Percentiles rank a stretch among this genome's conserved stretches.
These are phyloP conservation scores for Candida taoyuanica DNA, from an alignment of 805 yeast genomes.

Conservation along the genomic window DNA sequence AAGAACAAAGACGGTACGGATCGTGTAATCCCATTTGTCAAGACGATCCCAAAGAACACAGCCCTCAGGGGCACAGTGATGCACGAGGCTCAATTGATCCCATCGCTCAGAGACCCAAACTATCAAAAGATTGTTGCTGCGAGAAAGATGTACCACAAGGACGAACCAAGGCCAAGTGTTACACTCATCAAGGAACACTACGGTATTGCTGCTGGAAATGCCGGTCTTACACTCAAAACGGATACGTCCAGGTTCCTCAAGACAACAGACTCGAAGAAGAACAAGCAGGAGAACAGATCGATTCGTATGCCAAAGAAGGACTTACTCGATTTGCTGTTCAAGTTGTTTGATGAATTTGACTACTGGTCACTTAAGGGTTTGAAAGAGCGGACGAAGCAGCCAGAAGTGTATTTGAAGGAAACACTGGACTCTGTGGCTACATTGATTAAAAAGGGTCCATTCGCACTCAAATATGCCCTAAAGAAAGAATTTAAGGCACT, in stretches of 20 bases:
- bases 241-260: conserved; percentile 67
- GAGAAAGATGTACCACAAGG: conserved; percentile 44
- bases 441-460: conserved; percentile 91
- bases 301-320: conserved; percentile 93
- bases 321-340: conserved; percentile 80
- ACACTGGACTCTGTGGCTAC: conserved; percentile 86
- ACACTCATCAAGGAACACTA: conserved; percentile 75
- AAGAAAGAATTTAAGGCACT: conserved; percentile 85
- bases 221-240: conserved; percentile 77
- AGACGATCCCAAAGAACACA: conserved; percentile 85
- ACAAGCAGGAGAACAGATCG: conserved; percentile 70
- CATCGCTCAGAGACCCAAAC: conserved; percentile 67
- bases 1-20: conserved; percentile 33
- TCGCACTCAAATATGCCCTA: conserved; percentile 85
- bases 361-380: conserved; percentile 95
- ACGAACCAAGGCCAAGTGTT: conserved; percentile 53
- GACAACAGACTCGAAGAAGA: conserved; percentile 40
- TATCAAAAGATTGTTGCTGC: conserved; percentile 59
- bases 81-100: conserved; percentile 88
- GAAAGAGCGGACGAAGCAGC: conserved; percentile 91
- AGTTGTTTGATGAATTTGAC: conserved; percentile 89
- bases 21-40: conserved; percentile 71
- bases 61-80: conserved; percentile 80
- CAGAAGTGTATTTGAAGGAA: conserved; percentile 88
- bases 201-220: conserved; percentile 82